These are phyloP conservation scores for Hypocreales sp. DNA, from an alignment of 2,329 filamentous ascomycete genomes.

Conservation along the genomic window DNA sequence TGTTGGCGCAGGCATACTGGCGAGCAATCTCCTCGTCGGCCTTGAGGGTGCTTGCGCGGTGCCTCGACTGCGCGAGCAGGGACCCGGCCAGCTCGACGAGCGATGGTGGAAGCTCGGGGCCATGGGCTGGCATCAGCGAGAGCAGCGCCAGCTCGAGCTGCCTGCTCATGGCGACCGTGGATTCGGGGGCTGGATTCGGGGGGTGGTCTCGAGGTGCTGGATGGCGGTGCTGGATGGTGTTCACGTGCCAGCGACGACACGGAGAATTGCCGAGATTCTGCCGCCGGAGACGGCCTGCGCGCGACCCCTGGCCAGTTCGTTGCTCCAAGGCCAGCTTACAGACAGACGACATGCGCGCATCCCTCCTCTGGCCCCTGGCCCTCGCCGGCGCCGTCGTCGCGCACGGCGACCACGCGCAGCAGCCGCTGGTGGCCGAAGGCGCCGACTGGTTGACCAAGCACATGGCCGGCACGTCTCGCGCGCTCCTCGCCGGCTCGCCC, in stretches of 20 bases:
- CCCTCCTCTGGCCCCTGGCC: conserved; percentile 17
- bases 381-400: conserved; percentile 28
- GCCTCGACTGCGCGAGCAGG: conserved; percentile 65
- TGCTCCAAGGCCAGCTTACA: too few species aligned
- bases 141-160: conserved; percentile 58
- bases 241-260: too few species aligned
- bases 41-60: conserved; percentile 62
- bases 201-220: too few species aligned
- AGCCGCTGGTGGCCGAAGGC: conserved; percentile 36
- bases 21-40: conserved; percentile 79
- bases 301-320: too few species aligned
- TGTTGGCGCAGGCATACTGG: conserved; percentile 68
- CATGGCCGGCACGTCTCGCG: conserved; percentile 40
- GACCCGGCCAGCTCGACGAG: conserved; percentile 58
- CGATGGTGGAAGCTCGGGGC: conserved; percentile 48
- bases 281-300: too few species aligned
- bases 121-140: conserved; percentile 60
- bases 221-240: too few species aligned
- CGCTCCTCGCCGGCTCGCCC: too few species aligned
- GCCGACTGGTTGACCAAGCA: conserved; percentile 51
- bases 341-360: conserved; percentile 14
- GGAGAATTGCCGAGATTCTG: too few species aligned
- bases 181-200: neutral
- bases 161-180: conserved; percentile 38
- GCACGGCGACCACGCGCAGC: conserved; percentile 36